Evolutionary conservation across 306 rosid species (phyloP), one percentile per base, ranked within the genome.

Genomic region (Notholithocarpus densiflorus): DNA sequence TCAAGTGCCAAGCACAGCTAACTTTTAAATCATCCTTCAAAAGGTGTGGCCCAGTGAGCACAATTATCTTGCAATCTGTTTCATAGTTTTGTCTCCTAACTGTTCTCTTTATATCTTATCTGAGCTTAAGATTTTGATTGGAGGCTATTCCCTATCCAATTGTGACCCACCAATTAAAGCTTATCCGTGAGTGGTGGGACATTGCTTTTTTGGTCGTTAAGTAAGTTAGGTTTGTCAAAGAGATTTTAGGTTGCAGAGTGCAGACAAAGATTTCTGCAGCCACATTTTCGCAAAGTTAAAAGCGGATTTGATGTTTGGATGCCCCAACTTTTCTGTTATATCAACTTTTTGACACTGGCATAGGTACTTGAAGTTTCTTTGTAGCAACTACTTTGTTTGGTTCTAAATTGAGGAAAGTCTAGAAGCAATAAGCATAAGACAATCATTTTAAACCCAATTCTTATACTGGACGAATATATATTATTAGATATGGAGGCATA

Each of bases 21-120:
- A 29, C 72, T 43, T 79, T 73, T 87, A 74, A 86, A 81, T 60
- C 55, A 40, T 40, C 17, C 61, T 75, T 80, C 73, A 80, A 75
- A 29, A 29, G 75, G 82, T 68, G 76, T 83, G 91, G 83, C 48
- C 85, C 81, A 72, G 72, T n/a, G 68, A 61, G 79, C 71, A 79
- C 69, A 79, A 80, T 69, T 71, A 80, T 82, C 23, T 34, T 31
- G 83, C 60, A 65, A 81, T 37, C 69, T 88, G 81, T 74, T 73
- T 48, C 73, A 59, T 73, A 76, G 73, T 78, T 48, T 68, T 15
- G 71, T 72, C 84, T 79, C 82, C 20, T 34, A 83, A 83, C 88
- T 80, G 86, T 84, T 92, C 56, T 78, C 81, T 83, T 85, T 54
- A 53, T 61, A 72, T 76, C 86, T 84, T 78, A 84, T 87, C 84